These are phyloP conservation scores for Amoebophrya sp. DNA, from an alignment of 169 alveolate genomes.

Conservation along the genomic window DNA sequence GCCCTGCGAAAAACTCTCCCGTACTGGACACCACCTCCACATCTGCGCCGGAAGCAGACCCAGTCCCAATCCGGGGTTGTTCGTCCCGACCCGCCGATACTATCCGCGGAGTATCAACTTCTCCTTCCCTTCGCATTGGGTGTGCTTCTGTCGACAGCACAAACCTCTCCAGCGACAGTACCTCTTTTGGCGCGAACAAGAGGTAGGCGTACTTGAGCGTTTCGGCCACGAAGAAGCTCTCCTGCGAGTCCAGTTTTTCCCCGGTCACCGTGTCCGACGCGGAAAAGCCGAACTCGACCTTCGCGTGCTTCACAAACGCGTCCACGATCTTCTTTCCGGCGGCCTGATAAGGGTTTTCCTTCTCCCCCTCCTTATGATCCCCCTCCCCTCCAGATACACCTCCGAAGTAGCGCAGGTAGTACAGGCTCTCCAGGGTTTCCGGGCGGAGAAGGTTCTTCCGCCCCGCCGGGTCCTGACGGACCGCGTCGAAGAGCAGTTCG, in stretches of 20 bases:
- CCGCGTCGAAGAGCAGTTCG: not conserved
- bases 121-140: too few relatives aligned
- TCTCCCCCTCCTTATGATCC: not conserved
- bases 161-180: not conserved
- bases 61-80: too few relatives aligned
- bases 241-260: not conserved
- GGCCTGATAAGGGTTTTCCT: not conserved
- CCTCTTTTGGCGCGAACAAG: not conserved
- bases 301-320: conserved; percentile 9
- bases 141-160: conserved; percentile 17
- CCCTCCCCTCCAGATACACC: not conserved
- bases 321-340: conserved; percentile 8
- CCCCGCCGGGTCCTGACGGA: not conserved
- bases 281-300: conserved; percentile 10
- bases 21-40: too few relatives aligned
- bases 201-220: conserved; percentile 9
- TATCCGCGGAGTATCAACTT: too few relatives aligned
- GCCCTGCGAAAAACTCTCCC: too few relatives aligned
- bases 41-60: too few relatives aligned
- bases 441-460: conserved; percentile 20
- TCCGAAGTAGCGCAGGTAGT: conserved; percentile 15
- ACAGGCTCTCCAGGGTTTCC: conserved; percentile 27
- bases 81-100: too few relatives aligned
- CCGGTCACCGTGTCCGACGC: not conserved
- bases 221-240: conserved; percentile 14